A percentile compares a stretch with the other conserved stretches of the same genome.
These are phyloP conservation scores for Suhomyces canberraensis DNA, from an alignment of 805 yeast genomes.

Conservation along the genomic window DNA sequence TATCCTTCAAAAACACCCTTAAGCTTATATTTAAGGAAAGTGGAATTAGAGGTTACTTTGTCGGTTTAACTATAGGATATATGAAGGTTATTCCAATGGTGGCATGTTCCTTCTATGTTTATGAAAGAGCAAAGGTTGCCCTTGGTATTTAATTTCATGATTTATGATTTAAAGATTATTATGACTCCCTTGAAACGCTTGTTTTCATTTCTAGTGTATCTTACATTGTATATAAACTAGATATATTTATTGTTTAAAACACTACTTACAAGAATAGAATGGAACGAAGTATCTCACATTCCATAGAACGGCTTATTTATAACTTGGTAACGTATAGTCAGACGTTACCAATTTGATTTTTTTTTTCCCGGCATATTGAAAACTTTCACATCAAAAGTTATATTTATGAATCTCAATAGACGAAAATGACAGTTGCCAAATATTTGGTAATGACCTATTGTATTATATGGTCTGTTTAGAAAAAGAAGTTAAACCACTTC, in stretches of 20 bases:
- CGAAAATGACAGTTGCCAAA: too few relatives aligned
- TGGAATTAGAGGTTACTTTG: constrained; percentile 86
- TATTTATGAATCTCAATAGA: too few relatives aligned
- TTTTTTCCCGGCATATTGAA: too few relatives aligned
- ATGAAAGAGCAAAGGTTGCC: constrained; percentile 75
- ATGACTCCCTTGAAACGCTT: background rate
- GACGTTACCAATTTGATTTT: too few relatives aligned
- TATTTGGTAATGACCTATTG: too few relatives aligned
- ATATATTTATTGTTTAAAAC: constrained; percentile 1
- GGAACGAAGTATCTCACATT: too few relatives aligned
- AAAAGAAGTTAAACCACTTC: constrained; percentile 61
- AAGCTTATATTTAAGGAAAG: constrained; percentile 61
- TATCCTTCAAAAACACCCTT: constrained; percentile 54
- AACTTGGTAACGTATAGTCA: too few relatives aligned
- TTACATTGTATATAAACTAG: constrained; percentile 1
- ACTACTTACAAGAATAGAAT: constrained; percentile 5
- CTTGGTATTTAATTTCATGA: constrained; percentile 51
- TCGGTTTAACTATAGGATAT: constrained; percentile 93
- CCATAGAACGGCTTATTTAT: too few relatives aligned
- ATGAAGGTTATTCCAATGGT: constrained; percentile 96
- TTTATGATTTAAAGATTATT: background rate
- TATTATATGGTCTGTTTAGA: constrained; percentile 23
- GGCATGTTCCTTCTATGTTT: constrained; percentile 92
- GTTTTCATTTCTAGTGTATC: constrained; percentile 1
- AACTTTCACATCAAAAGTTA: too few relatives aligned